phyloP scores from a whole-genome alignment of 768 basidiomycete species.

The Clitopilus passeckerianus region DNA sequence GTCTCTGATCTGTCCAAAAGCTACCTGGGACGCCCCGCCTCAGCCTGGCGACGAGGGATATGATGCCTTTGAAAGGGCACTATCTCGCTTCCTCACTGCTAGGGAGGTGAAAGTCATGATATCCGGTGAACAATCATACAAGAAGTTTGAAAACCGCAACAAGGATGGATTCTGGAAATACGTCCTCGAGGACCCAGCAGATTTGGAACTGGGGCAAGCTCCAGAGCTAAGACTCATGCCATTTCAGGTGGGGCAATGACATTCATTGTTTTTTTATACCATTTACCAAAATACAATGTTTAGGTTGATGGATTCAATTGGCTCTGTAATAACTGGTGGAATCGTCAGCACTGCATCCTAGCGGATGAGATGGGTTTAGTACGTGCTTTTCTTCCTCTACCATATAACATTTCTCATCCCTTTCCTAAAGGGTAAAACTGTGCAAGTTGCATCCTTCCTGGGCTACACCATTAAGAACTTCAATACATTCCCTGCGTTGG shows the following conservation, averaged over 20 bases:
- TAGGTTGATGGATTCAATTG: conserved; percentile 81
- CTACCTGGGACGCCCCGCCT: conserved; percentile 93
- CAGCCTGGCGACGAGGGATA: conserved; percentile 50
- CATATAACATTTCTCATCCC: neutral
- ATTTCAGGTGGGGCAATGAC: conserved; percentile 60
- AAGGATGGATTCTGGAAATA: conserved; percentile 48
- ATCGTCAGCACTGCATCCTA: conserved; percentile 76
- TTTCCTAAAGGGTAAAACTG: conserved; percentile 72
- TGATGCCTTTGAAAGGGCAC: conserved; percentile 61
- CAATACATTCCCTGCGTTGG: conserved; percentile 71
- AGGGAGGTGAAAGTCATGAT: conserved; percentile 55
- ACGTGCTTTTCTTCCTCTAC: conserved; percentile 7
- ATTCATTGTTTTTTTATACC: conserved; percentile 2
- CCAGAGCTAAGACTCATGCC: conserved; percentile 69
- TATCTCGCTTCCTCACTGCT: conserved; percentile 60
- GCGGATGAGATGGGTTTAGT: conserved; percentile 99
- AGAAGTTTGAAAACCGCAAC: conserved; percentile 45
- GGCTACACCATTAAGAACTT: conserved; percentile 55
- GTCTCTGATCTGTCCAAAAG: conserved; percentile 31
- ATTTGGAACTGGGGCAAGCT: conserved; percentile 67
- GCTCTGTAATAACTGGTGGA: conserved; percentile 88
- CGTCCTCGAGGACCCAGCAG: conserved; percentile 43
- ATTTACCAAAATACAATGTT: neutral
- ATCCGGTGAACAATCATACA: conserved; percentile 34
- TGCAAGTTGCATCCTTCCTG: conserved; percentile 85